A percentile compares a stretch with the other conserved stretches of the same genome.
Evolutionary conservation across 1,139 yeast genomes (phyloP).

Genomic region (Entelexis paramagnoliae): DNA sequence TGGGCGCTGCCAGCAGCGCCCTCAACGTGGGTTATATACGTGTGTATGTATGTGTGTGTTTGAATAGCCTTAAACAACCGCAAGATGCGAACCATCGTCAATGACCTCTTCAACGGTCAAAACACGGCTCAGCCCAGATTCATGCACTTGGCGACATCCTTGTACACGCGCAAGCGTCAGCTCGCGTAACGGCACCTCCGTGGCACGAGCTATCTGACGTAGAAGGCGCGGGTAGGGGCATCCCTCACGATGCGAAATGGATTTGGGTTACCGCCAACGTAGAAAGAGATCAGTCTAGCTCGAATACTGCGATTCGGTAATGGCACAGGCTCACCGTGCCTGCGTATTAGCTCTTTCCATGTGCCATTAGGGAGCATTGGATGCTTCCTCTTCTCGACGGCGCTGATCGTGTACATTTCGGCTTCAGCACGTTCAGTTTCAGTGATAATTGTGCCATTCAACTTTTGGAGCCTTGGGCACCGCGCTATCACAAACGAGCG

Average conservation of each 20-base stretch:
- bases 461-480: slow-evolving; percentile 30
- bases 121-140: background rate
- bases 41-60: background rate
- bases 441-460: slow-evolving; percentile 50
- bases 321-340: slow-evolving; percentile 28
- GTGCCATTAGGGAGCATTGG: slow-evolving; percentile 25
- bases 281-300: slow-evolving; percentile 14
- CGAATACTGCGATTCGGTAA: slow-evolving; percentile 15
- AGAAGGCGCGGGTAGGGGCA: slow-evolving; percentile 21
- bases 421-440: slow-evolving; percentile 47
- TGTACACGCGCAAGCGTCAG: background rate
- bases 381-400: slow-evolving; percentile 36
- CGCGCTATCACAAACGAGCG: slow-evolving; percentile 42
- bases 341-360: slow-evolving; percentile 30
- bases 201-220: slow-evolving; percentile 11
- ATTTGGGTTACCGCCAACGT: slow-evolving; percentile 12
- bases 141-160: background rate
- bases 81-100: slow-evolving; percentile 6
- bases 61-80: background rate
- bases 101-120: slow-evolving; percentile 7
- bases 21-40: too few relatives aligned
- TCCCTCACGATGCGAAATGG: slow-evolving; percentile 13
- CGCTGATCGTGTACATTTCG: slow-evolving; percentile 55
- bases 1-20: background rate
- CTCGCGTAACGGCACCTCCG: background rate